Evolutionary conservation across 371 early-diverging fungal species (phyloP).

Genomic region (Apophysomyces ossiformis): DNA sequence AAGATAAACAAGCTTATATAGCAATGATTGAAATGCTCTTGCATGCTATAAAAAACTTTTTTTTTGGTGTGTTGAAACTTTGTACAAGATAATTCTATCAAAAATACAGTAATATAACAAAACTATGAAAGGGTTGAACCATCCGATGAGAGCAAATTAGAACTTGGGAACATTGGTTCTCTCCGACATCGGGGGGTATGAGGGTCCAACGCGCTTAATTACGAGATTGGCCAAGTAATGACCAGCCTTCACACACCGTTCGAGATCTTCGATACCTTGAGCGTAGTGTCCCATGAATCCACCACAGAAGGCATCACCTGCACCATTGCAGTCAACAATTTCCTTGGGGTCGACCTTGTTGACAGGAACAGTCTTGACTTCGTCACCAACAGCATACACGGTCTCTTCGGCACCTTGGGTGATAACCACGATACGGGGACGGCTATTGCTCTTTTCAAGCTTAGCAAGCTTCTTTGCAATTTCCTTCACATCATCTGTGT

Average conservation of each 20-base stretch:
- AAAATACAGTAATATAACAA: slow-evolving; percentile 1
- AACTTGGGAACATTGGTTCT: slow-evolving; percentile 50
- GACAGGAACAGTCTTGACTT: slow-evolving; percentile 71
- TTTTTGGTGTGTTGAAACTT: slow-evolving; percentile 10
- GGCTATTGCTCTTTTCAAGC: slow-evolving; percentile 79
- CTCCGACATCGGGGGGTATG: slow-evolving; percentile 68
- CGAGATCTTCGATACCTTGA: slow-evolving; percentile 67
- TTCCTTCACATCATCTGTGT: slow-evolving; percentile 72
- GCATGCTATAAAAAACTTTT: neutral
- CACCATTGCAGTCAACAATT: slow-evolving; percentile 97
- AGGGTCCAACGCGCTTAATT: slow-evolving; percentile 89
- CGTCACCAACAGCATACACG: slow-evolving; percentile 71
- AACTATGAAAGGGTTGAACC: slow-evolving; percentile 6
- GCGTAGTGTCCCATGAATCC: slow-evolving; percentile 89
- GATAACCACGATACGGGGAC: slow-evolving; percentile 88
- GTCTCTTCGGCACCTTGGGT: slow-evolving; percentile 89
- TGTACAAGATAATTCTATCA: slow-evolving; percentile 3
- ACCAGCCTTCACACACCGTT: slow-evolving; percentile 79
- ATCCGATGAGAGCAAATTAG: slow-evolving; percentile 24
- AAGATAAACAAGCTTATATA: too few relatives aligned
- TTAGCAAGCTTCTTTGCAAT: slow-evolving; percentile 83
- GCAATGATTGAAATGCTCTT: too few relatives aligned
- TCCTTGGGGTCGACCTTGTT: slow-evolving; percentile 66
- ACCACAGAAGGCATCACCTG: slow-evolving; percentile 96
- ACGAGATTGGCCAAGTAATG: slow-evolving; percentile 91